Base-by-base conservation (phyloP, 2,329 filamentous ascomycete genomes). In the Colletotrichum kahawae region DNA sequence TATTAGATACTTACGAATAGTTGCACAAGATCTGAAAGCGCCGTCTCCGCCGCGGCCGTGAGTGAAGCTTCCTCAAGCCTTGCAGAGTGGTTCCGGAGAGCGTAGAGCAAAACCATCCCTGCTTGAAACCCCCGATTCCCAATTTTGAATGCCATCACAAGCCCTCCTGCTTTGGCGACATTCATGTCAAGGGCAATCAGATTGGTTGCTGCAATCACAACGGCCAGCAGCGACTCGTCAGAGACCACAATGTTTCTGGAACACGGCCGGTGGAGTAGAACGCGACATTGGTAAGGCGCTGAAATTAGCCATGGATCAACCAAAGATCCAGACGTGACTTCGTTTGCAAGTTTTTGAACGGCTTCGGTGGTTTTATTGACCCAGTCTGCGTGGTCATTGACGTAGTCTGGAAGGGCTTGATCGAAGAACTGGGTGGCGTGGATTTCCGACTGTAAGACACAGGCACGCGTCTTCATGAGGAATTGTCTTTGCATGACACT, bases 401-500 rank as follows among this genome's bases (percentile, higher is more conserved):
- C 4, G 43, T 21, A 51, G 43, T 51, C n/a, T 21, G 43, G 43
- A 12, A 51, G 43, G n/a, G 43, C 2, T 51, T 51, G 43, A 24
- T 51, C 43, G 43, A 51, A 51, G 43, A 51, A 51, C 12, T 51
- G 43, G n/a, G 12, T 51, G 2, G 43, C 43, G n/a, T 51, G 43
- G 7, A 51, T 4, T 51, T 51, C 43, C 1, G 43, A 51, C 43
- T 51, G 43, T 51, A 51, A 21, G n/a, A 24, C 12, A n/a, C 43
- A 51, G 43, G n/a, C 43, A 13, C 2, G 43, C 10, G 43, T 51
- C 21, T 6, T 51, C 43, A 51, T 51, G 5, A 51, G 43, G 4
- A 51, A 51, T 4, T 7, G n/a, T 0, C n/a, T 1, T 51, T 21
- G 10, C 10, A n/a, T 51, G 2, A 21, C 2, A 10, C 3, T 51